Evolutionary conservation across 2,329 filamentous ascomycete genomes (phyloP), one percentile per base, ranked within the genome.

Genomic region (Aspergillus tubingensis): DNA sequence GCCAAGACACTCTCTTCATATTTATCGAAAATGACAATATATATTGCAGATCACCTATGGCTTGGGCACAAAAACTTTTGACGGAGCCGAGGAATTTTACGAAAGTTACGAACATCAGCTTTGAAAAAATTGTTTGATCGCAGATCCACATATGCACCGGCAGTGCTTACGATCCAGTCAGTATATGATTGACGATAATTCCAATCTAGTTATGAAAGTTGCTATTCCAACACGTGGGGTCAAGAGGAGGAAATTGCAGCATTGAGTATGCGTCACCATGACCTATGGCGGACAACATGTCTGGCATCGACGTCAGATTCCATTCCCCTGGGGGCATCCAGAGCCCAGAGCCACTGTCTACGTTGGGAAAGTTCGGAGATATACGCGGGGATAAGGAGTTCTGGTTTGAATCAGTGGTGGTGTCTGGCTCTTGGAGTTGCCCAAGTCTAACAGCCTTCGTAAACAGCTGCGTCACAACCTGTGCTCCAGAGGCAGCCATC

Each of bases 401-500:
- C n/a, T 6, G 27, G 19, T 11, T 59, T 3, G 50, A 27, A 13
- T 21, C 41, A 11, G 39, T 48, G 8, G 21, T 51, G n/a, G 39
- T 55, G 17, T 15, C 27, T 30, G 43, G 32, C 30, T 41, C 57
- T 2, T 8, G n/a, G 15, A 10, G 19, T 3, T 17, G 15, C 7
- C 10, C n/a, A 2, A 8, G 17, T 17, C 50, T n/a, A 5, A 32
- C 47, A n/a, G 48, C 58, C 13, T 53, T 47, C 21, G 41, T 5
- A 23, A 60, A 53, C 19, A 60, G 58, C 19, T 60, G 54, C 13
- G 58, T 38, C 23, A 57, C 54, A 4, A 57, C 58, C 13, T 25
- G 58, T 15, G 47, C 58, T 17, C 54, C 54, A 39, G 58, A 38
- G 6, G 54, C 54, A n/a, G 58, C 58, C 58, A 60, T 60, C 1